Base-by-base conservation (phyloP, 2,329 filamentous ascomycete genomes). In the Clonostachys sp. region DNA sequence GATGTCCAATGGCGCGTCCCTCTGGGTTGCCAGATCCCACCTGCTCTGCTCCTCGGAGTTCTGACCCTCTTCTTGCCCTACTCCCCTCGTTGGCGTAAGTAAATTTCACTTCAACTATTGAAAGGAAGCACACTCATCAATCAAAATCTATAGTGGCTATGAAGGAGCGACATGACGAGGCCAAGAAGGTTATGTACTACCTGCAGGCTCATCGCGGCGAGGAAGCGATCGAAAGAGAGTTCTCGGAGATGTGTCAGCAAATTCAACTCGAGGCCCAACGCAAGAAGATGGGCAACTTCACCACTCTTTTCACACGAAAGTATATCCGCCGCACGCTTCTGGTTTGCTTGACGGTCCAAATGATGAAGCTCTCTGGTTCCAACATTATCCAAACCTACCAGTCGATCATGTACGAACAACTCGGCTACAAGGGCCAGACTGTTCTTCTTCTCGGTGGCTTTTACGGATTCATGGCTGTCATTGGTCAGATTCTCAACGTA, bases 401-500 rank as follows among this genome's bases (percentile, higher is more conserved):
- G 46, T 57, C 53, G 3, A 44, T 63, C n/a, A 47, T 61, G 44
- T 62, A 66, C 41, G 67, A 68, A 51, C 65, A 72, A 39, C 64
- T 76, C 49, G 71, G 69, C 54, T 70, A 73, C 17, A 68, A 73
- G 52, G 72, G 72, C 58, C 69, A 68, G 51, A 66, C 68, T n/a
- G 68, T 73, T 34, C 61, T 75, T 8, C 61, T 77, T 14, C 75
- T 73, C 35, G 69, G 71, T 46, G 74, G 70, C 17, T 70, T 69
- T 24, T 62, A 63, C 38, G 61, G 60, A 10, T 55, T 60, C 30
- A 61, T 59, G 56, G 58, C 51, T 1, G 46, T 61, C 5, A 45
- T 57, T 5, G 58, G 57, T 5, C 60, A 62, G 44, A 47, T 61
- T 12, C 55, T 61, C 40, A 60, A 58, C 40, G 42, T 62, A 8